A percentile compares a stretch with the other conserved stretches of the same genome.
These are phyloP conservation scores for Chernovozyma sophiae-reginae DNA, from an alignment of 1,139 yeast genomes.

Conservation along the genomic window DNA sequence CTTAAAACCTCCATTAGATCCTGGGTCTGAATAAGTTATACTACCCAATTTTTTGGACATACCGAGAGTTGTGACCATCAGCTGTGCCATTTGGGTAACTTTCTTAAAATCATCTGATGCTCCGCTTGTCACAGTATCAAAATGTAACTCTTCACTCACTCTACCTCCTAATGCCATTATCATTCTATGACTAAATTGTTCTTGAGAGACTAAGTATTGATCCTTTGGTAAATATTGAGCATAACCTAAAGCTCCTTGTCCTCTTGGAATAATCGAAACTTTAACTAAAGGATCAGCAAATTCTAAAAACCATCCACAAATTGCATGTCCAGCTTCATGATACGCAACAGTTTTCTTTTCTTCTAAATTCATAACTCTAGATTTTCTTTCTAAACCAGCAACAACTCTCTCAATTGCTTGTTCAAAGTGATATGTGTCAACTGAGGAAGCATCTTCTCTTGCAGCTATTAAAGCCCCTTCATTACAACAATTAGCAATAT, in stretches of 20 bases:
- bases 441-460: slow-evolving; percentile 54
- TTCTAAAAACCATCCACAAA: slow-evolving; percentile 73
- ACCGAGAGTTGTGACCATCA: slow-evolving; percentile 72
- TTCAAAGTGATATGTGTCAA: slow-evolving; percentile 63
- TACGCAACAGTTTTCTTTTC: slow-evolving; percentile 76
- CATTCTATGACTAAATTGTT: slow-evolving; percentile 69
- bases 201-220: slow-evolving; percentile 60
- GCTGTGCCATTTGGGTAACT: slow-evolving; percentile 72
- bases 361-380: slow-evolving; percentile 61
- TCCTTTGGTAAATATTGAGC: slow-evolving; percentile 83
- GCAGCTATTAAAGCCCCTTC: slow-evolving; percentile 85
- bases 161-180: slow-evolving; percentile 81
- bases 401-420: slow-evolving; percentile 79
- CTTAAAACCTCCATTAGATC: slow-evolving; percentile 46
- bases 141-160: slow-evolving; percentile 74
- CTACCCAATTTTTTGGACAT: slow-evolving; percentile 71
- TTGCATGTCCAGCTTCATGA: slow-evolving; percentile 83
- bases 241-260: slow-evolving; percentile 80
- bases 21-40: slow-evolving; percentile 46
- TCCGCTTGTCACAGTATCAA: slow-evolving; percentile 74
- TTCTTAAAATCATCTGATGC: slow-evolving; percentile 81
- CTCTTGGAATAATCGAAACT: slow-evolving; percentile 80
- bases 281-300: slow-evolving; percentile 74
- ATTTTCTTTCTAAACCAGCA: slow-evolving; percentile 75
- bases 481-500: slow-evolving; percentile 78